These are phyloP conservation scores for Carex kokanica DNA, from an alignment of 176 grass and related monocot genomes.

Conservation along the genomic window DNA sequence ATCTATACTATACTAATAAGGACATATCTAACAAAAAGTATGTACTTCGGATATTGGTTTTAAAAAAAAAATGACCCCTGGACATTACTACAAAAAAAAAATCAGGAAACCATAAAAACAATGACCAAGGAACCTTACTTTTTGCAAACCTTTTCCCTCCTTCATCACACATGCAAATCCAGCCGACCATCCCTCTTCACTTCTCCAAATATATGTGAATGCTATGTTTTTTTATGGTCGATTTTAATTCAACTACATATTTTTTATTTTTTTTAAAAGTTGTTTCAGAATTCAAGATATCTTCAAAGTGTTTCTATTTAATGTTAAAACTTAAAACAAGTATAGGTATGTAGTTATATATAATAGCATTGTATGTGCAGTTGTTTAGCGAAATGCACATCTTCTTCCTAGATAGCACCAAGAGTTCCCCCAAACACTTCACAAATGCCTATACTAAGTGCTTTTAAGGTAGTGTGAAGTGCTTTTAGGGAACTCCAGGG, in stretches of 20 bases:
- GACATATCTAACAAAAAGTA: neutral
- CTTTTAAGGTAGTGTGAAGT: slow-evolving; percentile 18
- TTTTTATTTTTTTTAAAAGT: no score
- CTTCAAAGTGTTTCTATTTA: neutral
- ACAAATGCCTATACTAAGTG: slow-evolving; percentile 13
- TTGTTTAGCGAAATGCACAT: neutral
- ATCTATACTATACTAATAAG: neutral
- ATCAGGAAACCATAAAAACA: neutral
- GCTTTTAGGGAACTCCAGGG: slow-evolving; percentile 36
- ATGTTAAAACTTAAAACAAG: neutral
- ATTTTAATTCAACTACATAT: neutral
- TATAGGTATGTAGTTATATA: no score
- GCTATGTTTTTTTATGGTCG: neutral
- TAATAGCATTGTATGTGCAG: neutral
- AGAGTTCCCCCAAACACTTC: slow-evolving; percentile 65
- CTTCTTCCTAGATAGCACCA: slow-evolving; percentile 4
- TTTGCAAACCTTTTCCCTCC: neutral
- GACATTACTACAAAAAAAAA: neutral
- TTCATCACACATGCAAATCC: neutral
- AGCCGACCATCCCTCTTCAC: neutral
- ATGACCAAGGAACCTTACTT: neutral
- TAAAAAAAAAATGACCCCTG: neutral
- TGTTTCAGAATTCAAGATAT: neutral
- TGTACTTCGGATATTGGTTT: neutral
- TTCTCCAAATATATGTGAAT: neutral